These are phyloP conservation scores for Metschnikowia borealis DNA, from an alignment of 805 yeast genomes.

Conservation along the genomic window DNA sequence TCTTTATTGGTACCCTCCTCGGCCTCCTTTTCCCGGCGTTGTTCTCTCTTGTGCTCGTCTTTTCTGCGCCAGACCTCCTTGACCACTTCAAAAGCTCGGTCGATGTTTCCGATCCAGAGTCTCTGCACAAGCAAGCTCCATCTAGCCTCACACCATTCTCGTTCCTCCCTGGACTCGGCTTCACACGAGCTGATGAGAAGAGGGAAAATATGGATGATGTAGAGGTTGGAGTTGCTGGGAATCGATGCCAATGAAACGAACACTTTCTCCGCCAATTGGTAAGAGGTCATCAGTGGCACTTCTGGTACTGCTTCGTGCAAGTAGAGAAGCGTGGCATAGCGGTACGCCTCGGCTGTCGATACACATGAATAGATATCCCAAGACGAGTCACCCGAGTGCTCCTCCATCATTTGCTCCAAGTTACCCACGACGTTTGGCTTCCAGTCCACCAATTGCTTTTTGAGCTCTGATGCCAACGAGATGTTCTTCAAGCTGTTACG, in stretches of 20 bases:
- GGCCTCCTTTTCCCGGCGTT: conserved; percentile 16
- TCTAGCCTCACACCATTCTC: conserved; percentile 56
- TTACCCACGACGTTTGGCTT: conserved; percentile 43
- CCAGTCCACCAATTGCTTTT: conserved; percentile 54
- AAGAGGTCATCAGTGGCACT: conserved; percentile 52
- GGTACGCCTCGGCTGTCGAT: conserved; percentile 68
- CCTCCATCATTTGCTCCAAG: conserved; percentile 31
- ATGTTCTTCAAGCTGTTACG: conserved; percentile 45
- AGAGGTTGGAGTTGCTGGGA: conserved; percentile 54
- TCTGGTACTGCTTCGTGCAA: conserved; percentile 72
- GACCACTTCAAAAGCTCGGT: conserved; percentile 62
- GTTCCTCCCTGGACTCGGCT: conserved; percentile 52
- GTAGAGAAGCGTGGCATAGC: conserved; percentile 55
- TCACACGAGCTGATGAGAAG: conserved; percentile 64
- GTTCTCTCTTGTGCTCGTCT: conserved; percentile 36
- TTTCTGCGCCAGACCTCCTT: conserved; percentile 69
- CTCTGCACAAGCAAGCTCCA: conserved; percentile 52
- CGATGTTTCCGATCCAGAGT: conserved; percentile 65
- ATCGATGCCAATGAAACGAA: conserved; percentile 58
- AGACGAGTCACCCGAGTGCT: conserved; percentile 17
- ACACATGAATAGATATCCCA: conserved; percentile 59
- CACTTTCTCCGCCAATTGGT: conserved; percentile 55
- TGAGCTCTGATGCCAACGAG: conserved; percentile 52
- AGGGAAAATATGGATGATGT: conserved; percentile 62
- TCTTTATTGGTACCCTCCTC: conserved; percentile 8